These are phyloP conservation scores for Lobosporangium transversale DNA, from an alignment of 192 early-diverging fungal genomes.

Conservation along the genomic window DNA sequence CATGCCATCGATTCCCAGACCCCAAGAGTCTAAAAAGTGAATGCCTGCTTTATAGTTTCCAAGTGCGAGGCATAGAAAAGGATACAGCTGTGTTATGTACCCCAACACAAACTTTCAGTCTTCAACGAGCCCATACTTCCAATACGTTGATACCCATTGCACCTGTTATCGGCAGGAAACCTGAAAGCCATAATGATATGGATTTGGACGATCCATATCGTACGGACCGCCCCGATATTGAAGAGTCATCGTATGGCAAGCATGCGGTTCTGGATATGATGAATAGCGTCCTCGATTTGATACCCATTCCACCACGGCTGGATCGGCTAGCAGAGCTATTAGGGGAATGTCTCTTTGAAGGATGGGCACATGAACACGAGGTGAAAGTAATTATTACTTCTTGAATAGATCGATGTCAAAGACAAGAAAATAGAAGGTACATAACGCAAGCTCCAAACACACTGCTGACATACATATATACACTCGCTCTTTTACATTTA, in stretches of 20 bases:
- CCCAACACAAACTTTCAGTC: conserved; percentile 34
- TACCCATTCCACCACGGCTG: conserved; percentile 54
- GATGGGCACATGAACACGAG: conserved; percentile 49
- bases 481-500: neutral
- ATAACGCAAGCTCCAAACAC: too few relatives aligned
- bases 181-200: conserved; percentile 1
- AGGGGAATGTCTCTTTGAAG: conserved; percentile 42
- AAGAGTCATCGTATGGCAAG: conserved; percentile 6
- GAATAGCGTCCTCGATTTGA: conserved; percentile 54
- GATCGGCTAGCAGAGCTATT: conserved; percentile 53
- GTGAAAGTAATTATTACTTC: conserved; percentile 5
- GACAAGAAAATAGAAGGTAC: too few relatives aligned
- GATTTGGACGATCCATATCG: conserved; percentile 12
- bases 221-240: neutral
- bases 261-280: conserved; percentile 52
- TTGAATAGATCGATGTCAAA: too few relatives aligned
- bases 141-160: conserved; percentile 46
- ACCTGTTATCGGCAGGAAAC: conserved; percentile 6
- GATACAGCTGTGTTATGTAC: conserved; percentile 50
- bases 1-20: neutral
- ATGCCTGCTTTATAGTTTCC: conserved; percentile 14
- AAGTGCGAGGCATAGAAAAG: conserved; percentile 38
- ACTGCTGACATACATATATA: neutral
- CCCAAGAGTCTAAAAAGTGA: neutral
- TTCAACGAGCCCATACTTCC: conserved; percentile 45